These are phyloP conservation scores for Flueggea neowawraea DNA, from an alignment of 441 rosid species.

Conservation along the genomic window DNA sequence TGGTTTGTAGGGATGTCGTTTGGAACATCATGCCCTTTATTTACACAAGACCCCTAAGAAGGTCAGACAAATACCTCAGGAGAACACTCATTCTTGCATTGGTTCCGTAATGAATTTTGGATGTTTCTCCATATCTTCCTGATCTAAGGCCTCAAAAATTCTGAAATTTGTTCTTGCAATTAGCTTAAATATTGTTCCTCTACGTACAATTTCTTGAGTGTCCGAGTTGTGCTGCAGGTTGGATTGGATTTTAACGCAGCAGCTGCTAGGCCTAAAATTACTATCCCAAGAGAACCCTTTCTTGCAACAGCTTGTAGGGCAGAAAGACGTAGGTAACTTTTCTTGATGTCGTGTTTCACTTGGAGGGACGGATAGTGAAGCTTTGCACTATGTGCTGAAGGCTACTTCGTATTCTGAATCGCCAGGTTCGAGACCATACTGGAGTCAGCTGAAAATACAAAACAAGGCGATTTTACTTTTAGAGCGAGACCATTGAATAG, in stretches of 20 bases:
- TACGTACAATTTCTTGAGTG: no score
- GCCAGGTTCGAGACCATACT: constrained; percentile 47
- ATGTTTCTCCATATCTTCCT: no score
- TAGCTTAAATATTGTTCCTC: no score
- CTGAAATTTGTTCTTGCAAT: no score
- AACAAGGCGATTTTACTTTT: constrained; percentile 29
- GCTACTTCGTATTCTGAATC: constrained; percentile 17
- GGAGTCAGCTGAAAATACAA: constrained; percentile 34
- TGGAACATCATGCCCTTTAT: constrained; percentile 56
- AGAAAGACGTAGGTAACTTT: constrained; percentile 42
- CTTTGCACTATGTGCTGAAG: not conserved
- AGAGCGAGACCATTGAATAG: constrained; percentile 50
- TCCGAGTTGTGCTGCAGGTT: constrained; percentile 33
- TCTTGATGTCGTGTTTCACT: not conserved
- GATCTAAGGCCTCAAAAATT: no score
- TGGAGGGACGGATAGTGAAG: no score
- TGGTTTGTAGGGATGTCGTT: constrained; percentile 45
- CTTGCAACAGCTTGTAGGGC: constrained; percentile 79
- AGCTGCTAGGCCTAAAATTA: constrained; percentile 46
- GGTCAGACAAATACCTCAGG: constrained; percentile 28
- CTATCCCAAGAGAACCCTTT: constrained; percentile 73
- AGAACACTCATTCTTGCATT: not conserved
- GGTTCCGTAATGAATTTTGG: no score
- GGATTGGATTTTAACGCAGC: constrained; percentile 23
- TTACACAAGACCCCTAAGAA: constrained; percentile 53